Base-by-base conservation (phyloP, 495 filamentous ascomycete genomes). In the Pyronema domesticum region DNA sequence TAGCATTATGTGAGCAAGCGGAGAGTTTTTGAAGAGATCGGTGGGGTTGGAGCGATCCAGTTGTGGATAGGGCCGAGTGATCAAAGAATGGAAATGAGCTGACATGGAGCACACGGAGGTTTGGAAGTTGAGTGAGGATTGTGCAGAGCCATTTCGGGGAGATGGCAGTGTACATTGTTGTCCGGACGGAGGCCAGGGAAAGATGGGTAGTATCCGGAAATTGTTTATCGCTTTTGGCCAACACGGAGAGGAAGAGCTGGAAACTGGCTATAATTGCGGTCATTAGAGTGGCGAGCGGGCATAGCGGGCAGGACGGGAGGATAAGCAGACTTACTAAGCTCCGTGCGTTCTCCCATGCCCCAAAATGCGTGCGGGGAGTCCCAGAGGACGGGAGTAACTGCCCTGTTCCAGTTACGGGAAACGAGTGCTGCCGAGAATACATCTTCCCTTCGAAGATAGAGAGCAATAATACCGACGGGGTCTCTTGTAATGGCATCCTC, bases 221-320 rank as follows among this genome's bases (percentile, higher is more conserved):
- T 11, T 57, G 51, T 0, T 23, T 15, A 19, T 56, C 54, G n/a
- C 33, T 50, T 5, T 34, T 40, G 6, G 58, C 55, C 9, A 68
- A 39, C 10, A 43, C 43, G 0, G 50, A 56, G 13, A 67, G 54
- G 49, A 57, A 58, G 2, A 56, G 14, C 18, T 63, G 44, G 39
- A 68, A 63, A 46, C 55, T 53, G 1, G 57, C 60, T 63, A 45
- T 50, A 50, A n/a, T n/a, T 46, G 11, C 14, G 43, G 13, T 18
- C n/a, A 7, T 6, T 23, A 30, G 11, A 6, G 11, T 18, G 18
- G 15, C n/a, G 30, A 8, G 30, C 6, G 35, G 10, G 23, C 5
- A 30, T 30, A 30, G 5, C 23, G 5, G 23, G 23, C 23, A 30
- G 23, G 23, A 30, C 23, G 23, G 19, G 30, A 5, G 30, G 3